A percentile compares a stretch with the other conserved stretches of the same genome.
Evolutionary conservation across 768 basidiomycete genomes (phyloP).

Genomic region (Lactifluus hygrophoroides): DNA sequence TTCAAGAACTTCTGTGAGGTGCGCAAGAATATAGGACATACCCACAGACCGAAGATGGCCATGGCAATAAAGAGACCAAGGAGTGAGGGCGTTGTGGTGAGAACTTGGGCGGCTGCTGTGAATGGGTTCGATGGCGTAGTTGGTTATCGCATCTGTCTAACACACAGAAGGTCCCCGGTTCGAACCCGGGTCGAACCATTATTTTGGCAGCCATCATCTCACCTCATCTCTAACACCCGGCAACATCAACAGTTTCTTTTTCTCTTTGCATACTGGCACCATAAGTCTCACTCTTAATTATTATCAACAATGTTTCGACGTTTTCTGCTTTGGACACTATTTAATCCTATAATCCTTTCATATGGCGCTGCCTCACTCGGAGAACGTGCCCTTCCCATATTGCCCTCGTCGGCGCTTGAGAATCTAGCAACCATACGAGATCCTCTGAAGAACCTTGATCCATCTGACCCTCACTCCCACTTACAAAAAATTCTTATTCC

Average conservation of each 20-base stretch:
- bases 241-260: no score
- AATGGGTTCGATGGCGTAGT: constrained; percentile 49
- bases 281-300: no score
- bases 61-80: constrained; percentile 32
- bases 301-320: not conserved
- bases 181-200: constrained; percentile 20
- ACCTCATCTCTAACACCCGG: no score
- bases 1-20: constrained; percentile 3
- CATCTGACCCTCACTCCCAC: constrained; percentile 56
- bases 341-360: constrained; percentile 16
- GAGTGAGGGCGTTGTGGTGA: not conserved
- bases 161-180: constrained; percentile 30
- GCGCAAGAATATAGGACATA: constrained; percentile 28
- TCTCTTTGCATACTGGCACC: no score
- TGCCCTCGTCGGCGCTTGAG: constrained; percentile 45
- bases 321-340: not conserved
- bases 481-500: constrained; percentile 83
- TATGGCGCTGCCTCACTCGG: constrained; percentile 28
- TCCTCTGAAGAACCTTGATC: constrained; percentile 61
- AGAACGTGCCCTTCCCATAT: constrained; percentile 31
- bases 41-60: constrained; percentile 81
- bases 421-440: constrained; percentile 49
- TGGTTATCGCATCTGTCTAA: constrained; percentile 76
- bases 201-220: not conserved
- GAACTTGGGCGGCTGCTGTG: rapidly evolving